phyloP scores from a whole-genome alignment of 2,329 filamentous ascomycete species.

The Sclerotinia minor region DNA sequence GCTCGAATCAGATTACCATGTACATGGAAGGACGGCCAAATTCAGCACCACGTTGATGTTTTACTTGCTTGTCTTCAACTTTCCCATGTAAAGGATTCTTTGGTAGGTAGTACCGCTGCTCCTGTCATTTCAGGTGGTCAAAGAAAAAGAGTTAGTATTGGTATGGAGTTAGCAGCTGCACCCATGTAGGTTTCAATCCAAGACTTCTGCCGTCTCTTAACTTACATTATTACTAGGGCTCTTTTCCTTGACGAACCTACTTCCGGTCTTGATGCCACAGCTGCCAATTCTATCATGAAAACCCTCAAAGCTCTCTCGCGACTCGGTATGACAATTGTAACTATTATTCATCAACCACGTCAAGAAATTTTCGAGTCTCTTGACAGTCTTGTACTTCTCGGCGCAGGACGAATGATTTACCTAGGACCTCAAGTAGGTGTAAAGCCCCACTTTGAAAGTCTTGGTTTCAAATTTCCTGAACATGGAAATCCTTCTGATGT shows the following conservation, averaged over 20 bases:
- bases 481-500: conserved; percentile 57
- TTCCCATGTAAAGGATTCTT: conserved; percentile 45
- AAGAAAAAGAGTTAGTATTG: conserved; percentile 63
- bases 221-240: conserved; percentile 39
- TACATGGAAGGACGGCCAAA: conserved; percentile 51
- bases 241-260: conserved; percentile 64
- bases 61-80: conserved; percentile 55
- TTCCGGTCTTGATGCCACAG: conserved; percentile 62
- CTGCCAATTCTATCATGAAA: conserved; percentile 61
- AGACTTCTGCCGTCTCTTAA: not conserved
- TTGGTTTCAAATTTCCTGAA: conserved; percentile 53
- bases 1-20: conserved; percentile 55
- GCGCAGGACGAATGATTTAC: conserved; percentile 56
- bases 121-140: conserved; percentile 63
- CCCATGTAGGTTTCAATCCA: conserved; percentile 44
- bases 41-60: conserved; percentile 55
- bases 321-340: conserved; percentile 54
- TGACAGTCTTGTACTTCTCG: conserved; percentile 64
- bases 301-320: conserved; percentile 62
- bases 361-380: conserved; percentile 57
- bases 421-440: conserved; percentile 49
- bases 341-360: conserved; percentile 57
- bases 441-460: conserved; percentile 51
- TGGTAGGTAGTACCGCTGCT: conserved; percentile 58
- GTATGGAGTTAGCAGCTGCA: conserved; percentile 57